Evolutionary conservation across 1,284 basidiomycete genomes (phyloP), one percentile per base, ranked within the genome.

Genomic region (Meira miltonrushii): DNA sequence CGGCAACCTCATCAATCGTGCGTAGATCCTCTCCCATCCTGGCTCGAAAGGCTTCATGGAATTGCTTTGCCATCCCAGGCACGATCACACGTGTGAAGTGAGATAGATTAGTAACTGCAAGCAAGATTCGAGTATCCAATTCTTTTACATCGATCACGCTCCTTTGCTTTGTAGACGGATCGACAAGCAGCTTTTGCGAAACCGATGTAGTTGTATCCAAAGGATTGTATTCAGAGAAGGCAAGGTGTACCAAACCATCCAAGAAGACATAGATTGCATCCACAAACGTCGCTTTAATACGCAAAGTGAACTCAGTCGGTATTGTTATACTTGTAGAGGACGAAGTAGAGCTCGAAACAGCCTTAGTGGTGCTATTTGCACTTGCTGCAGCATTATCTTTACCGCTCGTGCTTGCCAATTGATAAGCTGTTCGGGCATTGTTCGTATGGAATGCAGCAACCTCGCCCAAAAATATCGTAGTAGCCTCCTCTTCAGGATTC

Each of bases 81-180:
- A 97, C 84, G 39, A 89, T 80, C 0, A 81, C 81, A 53, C 83
- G 82, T 56, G 85, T 85, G 21, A 98, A 82, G 68, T 92, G 84
- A 6, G 85, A 84, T 64, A 98, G 86, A 77, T 97, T 96, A 10
- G 91, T 91, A 19, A 97, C 84, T 41, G 94, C 90, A 40, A 97
- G 81, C 21, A 99, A 82, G 51, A 95, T 83, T 47, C 94, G 86
- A 17, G 85, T 88, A 74, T 96, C 90, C 10, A 78, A 66, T 50
- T 79, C 76, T 15, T 70, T 53, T 1, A 79, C 68, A 54, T 79
- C 74, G 41, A 78, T 67, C 12, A 48, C 25, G 46, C 25, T 48
- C 12, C 46, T 48, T 38, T 73, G 68, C 21, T 68, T 65, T 15
- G 65, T 59, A 49, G 67, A 65, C 5, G 46, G 21, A 5, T 68